Percentiles rank a stretch among this genome's conserved stretches.
These are phyloP conservation scores for Asterochloris sp. DNA, from an alignment of 139 green algal genomes.

Conservation along the genomic window DNA sequence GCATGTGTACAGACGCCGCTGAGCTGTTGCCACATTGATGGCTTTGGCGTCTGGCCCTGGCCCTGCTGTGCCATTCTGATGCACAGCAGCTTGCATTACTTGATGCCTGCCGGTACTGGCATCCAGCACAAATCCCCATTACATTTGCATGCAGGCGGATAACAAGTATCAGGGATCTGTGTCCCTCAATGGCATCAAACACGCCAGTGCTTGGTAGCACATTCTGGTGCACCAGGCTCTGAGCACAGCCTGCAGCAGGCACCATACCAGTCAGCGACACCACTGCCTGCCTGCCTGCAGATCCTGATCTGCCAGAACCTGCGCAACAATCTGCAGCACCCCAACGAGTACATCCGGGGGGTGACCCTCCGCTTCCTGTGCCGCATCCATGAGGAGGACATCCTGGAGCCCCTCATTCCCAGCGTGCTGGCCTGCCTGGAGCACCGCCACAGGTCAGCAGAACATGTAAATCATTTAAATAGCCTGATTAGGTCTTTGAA, in stretches of 20 bases:
- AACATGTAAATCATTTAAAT: background rate
- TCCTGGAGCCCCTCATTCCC: slow-evolving; percentile 96
- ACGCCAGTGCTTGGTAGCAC: background rate
- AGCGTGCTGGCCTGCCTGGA: slow-evolving; percentile 86
- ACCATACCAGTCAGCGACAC: background rate
- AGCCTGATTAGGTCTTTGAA: background rate
- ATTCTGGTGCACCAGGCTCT: background rate
- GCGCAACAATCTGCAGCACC: slow-evolving; percentile 99
- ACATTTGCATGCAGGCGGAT: too few relatives aligned
- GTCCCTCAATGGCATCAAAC: background rate
- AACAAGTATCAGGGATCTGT: too few relatives aligned
- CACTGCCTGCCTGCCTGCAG: slow-evolving; percentile 40
- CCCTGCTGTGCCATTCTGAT: too few relatives aligned
- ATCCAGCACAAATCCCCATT: too few relatives aligned
- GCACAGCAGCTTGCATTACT: too few relatives aligned
- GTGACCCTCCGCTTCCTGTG: slow-evolving; percentile 96
- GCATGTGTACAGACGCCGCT: too few relatives aligned
- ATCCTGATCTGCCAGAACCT: slow-evolving; percentile 99
- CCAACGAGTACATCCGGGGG: slow-evolving; percentile 98
- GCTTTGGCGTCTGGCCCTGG: too few relatives aligned
- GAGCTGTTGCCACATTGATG: too few relatives aligned
- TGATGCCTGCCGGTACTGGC: too few relatives aligned
- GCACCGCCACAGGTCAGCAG: slow-evolving; percentile 79
- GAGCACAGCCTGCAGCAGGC: background rate
- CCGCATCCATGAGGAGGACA: slow-evolving; percentile 94